Evolutionary conservation across 768 basidiomycete species (phyloP).

Genomic region (Boletellus ananas): DNA sequence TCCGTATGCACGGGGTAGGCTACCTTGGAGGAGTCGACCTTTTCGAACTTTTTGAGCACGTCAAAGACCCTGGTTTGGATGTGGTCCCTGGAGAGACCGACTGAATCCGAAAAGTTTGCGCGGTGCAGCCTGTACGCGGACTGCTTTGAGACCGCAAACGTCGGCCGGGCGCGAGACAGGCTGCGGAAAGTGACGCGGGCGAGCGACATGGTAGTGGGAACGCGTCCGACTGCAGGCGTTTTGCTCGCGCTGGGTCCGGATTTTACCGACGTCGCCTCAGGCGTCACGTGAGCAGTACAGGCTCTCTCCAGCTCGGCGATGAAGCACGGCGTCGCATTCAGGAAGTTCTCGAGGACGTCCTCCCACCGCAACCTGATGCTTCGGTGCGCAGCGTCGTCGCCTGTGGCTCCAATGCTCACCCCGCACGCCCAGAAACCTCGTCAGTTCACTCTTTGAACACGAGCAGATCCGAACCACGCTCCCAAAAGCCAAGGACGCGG

Average conservation of each 20-base stretch:
- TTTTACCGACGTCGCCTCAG: conserved; percentile 19
- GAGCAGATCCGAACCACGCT: conserved; percentile 95
- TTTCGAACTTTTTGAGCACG: conserved; percentile 32
- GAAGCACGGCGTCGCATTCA: conserved; percentile 93
- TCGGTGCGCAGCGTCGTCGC: conserved; percentile 46
- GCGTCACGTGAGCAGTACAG: neutral
- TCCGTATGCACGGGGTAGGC: neutral
- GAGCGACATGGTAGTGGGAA: conserved; percentile 33
- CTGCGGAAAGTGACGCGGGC: conserved; percentile 32
- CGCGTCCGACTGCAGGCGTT: conserved; percentile 10
- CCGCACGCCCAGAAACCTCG: conserved; percentile 65
- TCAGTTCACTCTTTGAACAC: conserved; percentile 91
- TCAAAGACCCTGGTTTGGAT: conserved; percentile 25
- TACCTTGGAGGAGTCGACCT: conserved; percentile 29
- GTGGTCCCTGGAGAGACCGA: conserved; percentile 21
- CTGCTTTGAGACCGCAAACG: conserved; percentile 28
- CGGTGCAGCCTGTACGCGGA: conserved; percentile 29
- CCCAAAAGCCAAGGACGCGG: conserved; percentile 90
- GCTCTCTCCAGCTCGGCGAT: conserved; percentile 39
- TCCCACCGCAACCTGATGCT: conserved; percentile 93
- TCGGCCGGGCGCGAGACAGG: conserved; percentile 25
- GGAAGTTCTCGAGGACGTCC: conserved; percentile 88
- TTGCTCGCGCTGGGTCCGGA: conserved; percentile 16
- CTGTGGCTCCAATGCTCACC: conserved; percentile 4
- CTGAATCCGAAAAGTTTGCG: conserved; percentile 29